Evolutionary conservation across 768 basidiomycete species (phyloP).

Genomic region (Agaricus subrufescens): DNA sequence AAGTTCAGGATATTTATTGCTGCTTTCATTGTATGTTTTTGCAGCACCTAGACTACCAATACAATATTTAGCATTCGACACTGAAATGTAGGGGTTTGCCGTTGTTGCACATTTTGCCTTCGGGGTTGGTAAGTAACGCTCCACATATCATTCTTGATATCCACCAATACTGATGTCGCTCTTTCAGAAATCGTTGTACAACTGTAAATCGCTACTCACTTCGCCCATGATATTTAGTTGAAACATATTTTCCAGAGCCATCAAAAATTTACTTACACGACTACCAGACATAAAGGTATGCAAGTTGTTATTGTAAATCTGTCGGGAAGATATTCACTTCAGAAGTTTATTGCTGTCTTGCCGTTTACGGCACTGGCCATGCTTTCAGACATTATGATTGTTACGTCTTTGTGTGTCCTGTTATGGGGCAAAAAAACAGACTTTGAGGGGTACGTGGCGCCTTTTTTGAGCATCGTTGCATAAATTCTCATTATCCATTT

Average conservation of each 20-base stretch:
- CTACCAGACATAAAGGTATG: constrained; percentile 31
- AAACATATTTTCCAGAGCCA: constrained; percentile 21
- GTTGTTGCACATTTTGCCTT: constrained; percentile 29
- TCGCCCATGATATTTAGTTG: background rate
- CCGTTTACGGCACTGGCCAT: constrained; percentile 42
- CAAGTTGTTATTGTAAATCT: background rate
- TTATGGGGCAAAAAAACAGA: constrained; percentile 35
- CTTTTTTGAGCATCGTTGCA: background rate
- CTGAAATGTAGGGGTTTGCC: constrained; percentile 15
- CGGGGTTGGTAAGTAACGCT: constrained; percentile 26
- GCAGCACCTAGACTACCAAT: too few relatives aligned
- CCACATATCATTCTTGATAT: background rate
- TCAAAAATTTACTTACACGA: constrained; percentile 27
- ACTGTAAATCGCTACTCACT: constrained; percentile 13
- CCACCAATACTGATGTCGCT: background rate
- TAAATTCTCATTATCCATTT: background rate
- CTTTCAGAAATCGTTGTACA: constrained; percentile 28
- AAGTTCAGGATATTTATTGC: too few relatives aligned
- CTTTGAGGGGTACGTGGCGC: constrained; percentile 23
- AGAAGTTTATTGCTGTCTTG: constrained; percentile 34
- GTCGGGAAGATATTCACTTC: background rate
- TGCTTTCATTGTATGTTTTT: too few relatives aligned
- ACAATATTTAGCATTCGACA: too few relatives aligned
- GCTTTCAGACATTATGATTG: constrained; percentile 39
- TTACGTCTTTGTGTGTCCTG: constrained; percentile 34